phyloP scores from a whole-genome alignment of 2,329 filamentous ascomycete genomes.

The Penicillium oxalicum region DNA sequence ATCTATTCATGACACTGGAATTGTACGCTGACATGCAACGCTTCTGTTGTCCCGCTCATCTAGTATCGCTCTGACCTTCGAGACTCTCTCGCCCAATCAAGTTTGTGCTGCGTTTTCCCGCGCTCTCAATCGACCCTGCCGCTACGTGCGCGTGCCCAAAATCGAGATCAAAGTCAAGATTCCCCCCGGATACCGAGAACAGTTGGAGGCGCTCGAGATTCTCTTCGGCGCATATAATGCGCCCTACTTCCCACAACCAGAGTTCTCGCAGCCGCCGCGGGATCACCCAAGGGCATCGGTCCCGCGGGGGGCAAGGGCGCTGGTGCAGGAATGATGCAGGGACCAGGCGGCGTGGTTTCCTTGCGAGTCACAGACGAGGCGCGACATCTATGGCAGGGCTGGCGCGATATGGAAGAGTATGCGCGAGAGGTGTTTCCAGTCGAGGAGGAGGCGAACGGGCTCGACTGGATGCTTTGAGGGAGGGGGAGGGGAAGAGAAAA shows the following conservation, averaged over 20 bases:
- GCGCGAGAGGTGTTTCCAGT: slow-evolving; percentile 88
- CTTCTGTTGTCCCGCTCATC: not conserved
- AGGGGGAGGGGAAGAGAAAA: not conserved
- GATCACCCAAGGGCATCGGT: slow-evolving; percentile 34
- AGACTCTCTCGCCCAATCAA: slow-evolving; percentile 76
- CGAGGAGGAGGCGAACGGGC: slow-evolving; percentile 88
- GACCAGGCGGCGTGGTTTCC: slow-evolving; percentile 53
- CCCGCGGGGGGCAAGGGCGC: slow-evolving; percentile 36
- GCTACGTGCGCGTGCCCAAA: slow-evolving; percentile 64
- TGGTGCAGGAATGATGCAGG: slow-evolving; percentile 43
- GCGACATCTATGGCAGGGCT: slow-evolving; percentile 82
- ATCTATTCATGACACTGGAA: no score
- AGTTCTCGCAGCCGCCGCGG: slow-evolving; percentile 41
- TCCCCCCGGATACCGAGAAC: slow-evolving; percentile 79
- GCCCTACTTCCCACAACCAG: slow-evolving; percentile 59
- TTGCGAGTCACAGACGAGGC: slow-evolving; percentile 68
- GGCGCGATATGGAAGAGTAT: slow-evolving; percentile 87
- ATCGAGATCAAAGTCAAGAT: slow-evolving; percentile 83
- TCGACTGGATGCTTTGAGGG: slow-evolving; percentile 73
- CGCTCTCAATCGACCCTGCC: slow-evolving; percentile 70
- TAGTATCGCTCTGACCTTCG: slow-evolving; percentile 84
- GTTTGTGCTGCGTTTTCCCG: slow-evolving; percentile 73
- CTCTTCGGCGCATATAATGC: slow-evolving; percentile 55
- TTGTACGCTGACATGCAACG: no score
- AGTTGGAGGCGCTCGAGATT: slow-evolving; percentile 63